Evolutionary conservation across 2,329 filamentous ascomycete species (phyloP).

Genomic region (Tolypocladium nubicola): DNA sequence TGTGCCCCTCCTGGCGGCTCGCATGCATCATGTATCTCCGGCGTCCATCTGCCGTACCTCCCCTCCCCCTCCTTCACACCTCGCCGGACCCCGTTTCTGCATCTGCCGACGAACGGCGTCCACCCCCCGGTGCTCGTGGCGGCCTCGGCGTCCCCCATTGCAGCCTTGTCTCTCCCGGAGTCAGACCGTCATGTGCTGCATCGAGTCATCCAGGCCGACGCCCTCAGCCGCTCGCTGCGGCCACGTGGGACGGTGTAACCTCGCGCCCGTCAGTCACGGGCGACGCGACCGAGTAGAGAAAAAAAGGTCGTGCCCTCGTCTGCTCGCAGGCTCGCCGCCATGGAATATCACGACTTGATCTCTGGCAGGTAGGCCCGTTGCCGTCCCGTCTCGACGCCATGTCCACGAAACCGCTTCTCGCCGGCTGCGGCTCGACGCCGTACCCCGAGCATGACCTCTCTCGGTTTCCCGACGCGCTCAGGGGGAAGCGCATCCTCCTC

Average conservation of each 20-base stretch:
- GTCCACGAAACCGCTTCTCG: slow-evolving; percentile 3
- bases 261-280: neutral
- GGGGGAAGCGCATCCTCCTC: slow-evolving; percentile 51
- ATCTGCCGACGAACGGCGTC: slow-evolving; percentile 17
- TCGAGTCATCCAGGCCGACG: neutral
- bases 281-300: slow-evolving; percentile 3
- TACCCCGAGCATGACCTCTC: slow-evolving; percentile 27
- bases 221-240: slow-evolving; percentile 1
- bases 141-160: slow-evolving; percentile 13
- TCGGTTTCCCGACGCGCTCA: slow-evolving; percentile 36
- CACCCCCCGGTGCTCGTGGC: slow-evolving; percentile 19
- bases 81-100: slow-evolving; percentile 4
- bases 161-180: slow-evolving; percentile 7
- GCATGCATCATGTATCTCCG: neutral
- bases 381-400: slow-evolving; percentile 1
- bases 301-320: slow-evolving; percentile 8
- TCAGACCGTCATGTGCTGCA: slow-evolving; percentile 8
- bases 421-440: slow-evolving; percentile 2
- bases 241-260: slow-evolving; percentile 13
- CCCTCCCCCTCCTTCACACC: neutral
- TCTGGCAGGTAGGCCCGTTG: neutral
- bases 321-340: neutral
- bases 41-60: neutral
- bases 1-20: neutral
- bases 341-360: neutral